Evolutionary conservation across 2,329 filamentous ascomycete species (phyloP), one percentile per base, ranked within the genome.

Genomic region (Daldinia sp.): DNA sequence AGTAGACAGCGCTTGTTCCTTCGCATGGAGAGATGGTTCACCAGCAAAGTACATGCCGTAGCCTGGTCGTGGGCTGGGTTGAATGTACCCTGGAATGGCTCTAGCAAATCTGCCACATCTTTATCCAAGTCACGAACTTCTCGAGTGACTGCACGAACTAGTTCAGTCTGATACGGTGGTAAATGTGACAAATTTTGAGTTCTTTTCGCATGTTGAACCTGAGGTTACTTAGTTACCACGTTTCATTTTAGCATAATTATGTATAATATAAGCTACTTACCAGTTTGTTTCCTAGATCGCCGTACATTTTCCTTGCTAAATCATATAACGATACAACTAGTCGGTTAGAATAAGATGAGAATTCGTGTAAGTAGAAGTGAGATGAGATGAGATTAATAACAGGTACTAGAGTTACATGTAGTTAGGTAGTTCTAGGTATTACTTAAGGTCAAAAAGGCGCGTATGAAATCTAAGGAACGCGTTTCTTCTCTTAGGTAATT

Each of bases 131-230:
- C 95, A 74, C 94, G 92, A 23, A 98, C 94, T 85, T 99, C 96
- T 75, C 94, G 91, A 1, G 93, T 92, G 55, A 97, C 92, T 20
- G 89, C 88, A 64, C 94, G 94, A 61, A 98, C 93, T 50, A 97
- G 87, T 78, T 98, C 96, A 30, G 94, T 91, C 81, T 97, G 94
- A 79, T 98, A 98, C 3, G 94, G 91, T 0, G 96, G 96, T 2
- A 99, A 88, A 78, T 97, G 90, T 35, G 90, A 84, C 63, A 99
- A 88, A 72, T 93, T 92, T 81, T 96, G 93, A 18, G 93, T 97
- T 78, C 96, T 90, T 86, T 98, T 98, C 79, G 96, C 96, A 85
- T 98, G 93, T 84, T 95, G 92, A 74, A 97, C 94, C 93, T 97
- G 54, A 67, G 23, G 35, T 23, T 23, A 48, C 55, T 65, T 57